Evolutionary conservation across 2,329 filamentous ascomycete genomes (phyloP), one percentile per base, ranked within the genome.

Genomic region (Neonectria hederae): DNA sequence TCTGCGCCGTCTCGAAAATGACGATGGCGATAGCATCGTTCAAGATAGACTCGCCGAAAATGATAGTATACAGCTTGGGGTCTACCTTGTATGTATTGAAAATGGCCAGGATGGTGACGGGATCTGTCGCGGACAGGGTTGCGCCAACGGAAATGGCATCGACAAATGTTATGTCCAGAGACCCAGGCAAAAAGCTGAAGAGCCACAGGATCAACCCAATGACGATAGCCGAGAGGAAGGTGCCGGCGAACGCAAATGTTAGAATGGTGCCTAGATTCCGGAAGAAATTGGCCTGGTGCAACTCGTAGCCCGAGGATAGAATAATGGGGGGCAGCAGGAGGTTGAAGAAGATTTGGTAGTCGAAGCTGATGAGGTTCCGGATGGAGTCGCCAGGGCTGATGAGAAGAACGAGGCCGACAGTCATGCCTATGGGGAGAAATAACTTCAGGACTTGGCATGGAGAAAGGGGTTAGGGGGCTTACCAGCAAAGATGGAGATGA

Each of bases 51-150:
- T 99, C 96, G 76, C 96, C 96, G 78, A 99, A 99, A 71, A 99
- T 99, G 77, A 99, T 90, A 30, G 96, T 99, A 82, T 99, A 99
- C 19, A 99, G 87, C 81, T 98, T 98, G 3, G 96, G 96, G 75
- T 99, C 96, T 73, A 99, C 96, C 81, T 98, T 98, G 87, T 98
- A 99, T 1, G 96, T 92, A 79, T 97, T 98, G 87, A 99, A 99
- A 72, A 99, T 99, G 77, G 96, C 96, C 58, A 99, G 84, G 73
- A 99, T 98, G 0, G 96, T 99, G 63, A 99, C 95, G 0, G 96
- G 96, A 76, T 99, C 96, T 1, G 96, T 99, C 64, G 96, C 96
- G 2, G 96, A 98, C 32, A 99, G 87, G 0, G 96, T 99, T 48
- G 96, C 96, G 73, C 96, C 96, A 46, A 99, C 93, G 1, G 94